A percentile compares a stretch with the other conserved stretches of the same genome.
Evolutionary conservation across 225 moss, liverwort and hornwort species (phyloP).

Genomic region (Physcomitrium patens): DNA sequence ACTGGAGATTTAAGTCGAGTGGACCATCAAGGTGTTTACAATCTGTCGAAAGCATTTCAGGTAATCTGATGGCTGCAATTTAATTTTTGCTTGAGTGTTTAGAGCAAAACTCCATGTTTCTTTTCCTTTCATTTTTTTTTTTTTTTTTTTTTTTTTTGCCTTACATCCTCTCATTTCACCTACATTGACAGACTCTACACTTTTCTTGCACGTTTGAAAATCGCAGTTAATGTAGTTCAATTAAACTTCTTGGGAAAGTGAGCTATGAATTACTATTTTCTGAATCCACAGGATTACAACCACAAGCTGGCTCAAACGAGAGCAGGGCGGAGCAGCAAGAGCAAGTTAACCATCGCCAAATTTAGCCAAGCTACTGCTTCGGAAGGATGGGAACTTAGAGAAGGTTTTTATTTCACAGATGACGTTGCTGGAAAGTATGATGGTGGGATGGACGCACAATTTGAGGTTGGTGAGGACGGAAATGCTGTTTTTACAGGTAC

Average conservation of each 20-base stretch:
- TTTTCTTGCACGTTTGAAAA: not conserved
- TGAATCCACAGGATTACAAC: slow-evolving; percentile 78
- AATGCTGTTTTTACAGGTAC: slow-evolving; percentile 81
- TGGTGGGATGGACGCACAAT: slow-evolving; percentile 97
- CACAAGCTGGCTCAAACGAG: slow-evolving; percentile 95
- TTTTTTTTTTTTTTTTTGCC: not conserved
- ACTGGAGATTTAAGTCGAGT: slow-evolving; percentile 86
- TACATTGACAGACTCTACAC: not conserved
- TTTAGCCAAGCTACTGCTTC: slow-evolving; percentile 66
- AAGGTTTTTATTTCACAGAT: slow-evolving; percentile 90
- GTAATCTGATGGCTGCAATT: slow-evolving; percentile 30
- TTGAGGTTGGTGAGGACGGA: slow-evolving; percentile 88
- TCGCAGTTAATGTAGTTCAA: not conserved
- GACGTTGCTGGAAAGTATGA: slow-evolving; percentile 90
- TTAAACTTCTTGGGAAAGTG: not conserved
- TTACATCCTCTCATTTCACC: not conserved
- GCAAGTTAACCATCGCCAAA: slow-evolving; percentile 88
- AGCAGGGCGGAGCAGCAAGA: slow-evolving; percentile 98
- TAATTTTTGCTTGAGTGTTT: not conserved
- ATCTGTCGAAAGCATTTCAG: slow-evolving; percentile 92
- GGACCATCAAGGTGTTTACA: slow-evolving; percentile 86
- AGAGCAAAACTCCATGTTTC: not conserved
- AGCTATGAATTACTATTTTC: slow-evolving; percentile 5
- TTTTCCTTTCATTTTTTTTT: not conserved
- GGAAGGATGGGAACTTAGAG: slow-evolving; percentile 92